phyloP scores from a whole-genome alignment of 1,284 basidiomycete genomes.

The Inonotus obliquus region DNA sequence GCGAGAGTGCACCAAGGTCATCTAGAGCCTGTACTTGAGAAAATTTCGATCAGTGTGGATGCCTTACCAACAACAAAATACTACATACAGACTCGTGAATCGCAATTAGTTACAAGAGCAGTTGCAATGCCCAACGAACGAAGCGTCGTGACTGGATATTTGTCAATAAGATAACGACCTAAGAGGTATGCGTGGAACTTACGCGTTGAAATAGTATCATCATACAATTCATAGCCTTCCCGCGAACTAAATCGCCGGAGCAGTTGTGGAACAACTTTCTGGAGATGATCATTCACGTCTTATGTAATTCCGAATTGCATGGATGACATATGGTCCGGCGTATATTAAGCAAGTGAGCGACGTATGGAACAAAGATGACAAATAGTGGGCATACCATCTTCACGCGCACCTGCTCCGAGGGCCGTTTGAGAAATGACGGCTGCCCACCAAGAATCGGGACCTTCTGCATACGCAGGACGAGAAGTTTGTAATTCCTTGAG shows the following conservation, averaged over 20 bases:
- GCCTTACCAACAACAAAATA: background rate
- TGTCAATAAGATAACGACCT: background rate
- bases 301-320: background rate
- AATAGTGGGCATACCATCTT: slow-evolving; percentile 34
- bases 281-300: slow-evolving; percentile 51
- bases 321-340: background rate
- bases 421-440: slow-evolving; percentile 71
- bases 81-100: slow-evolving; percentile 22
- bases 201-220: slow-evolving; percentile 60
- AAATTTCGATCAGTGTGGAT: background rate
- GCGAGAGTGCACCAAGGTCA: slow-evolving; percentile 49
- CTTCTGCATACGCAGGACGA: slow-evolving; percentile 48
- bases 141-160: slow-evolving; percentile 41
- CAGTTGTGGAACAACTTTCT: slow-evolving; percentile 49
- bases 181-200: slow-evolving; percentile 26
- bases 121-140: slow-evolving; percentile 42
- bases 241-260: slow-evolving; percentile 61
- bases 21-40: slow-evolving; percentile 41
- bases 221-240: slow-evolving; percentile 65
- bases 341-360: background rate
- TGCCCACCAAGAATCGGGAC: slow-evolving; percentile 61
- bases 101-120: slow-evolving; percentile 42
- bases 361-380: background rate
- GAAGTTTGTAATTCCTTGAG: slow-evolving; percentile 55
- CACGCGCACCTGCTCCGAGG: slow-evolving; percentile 62